Evolutionary conservation across 2,329 filamentous ascomycete species (phyloP), one percentile per base, ranked within the genome.

Genomic region (Sarocladium brachiariae): DNA sequence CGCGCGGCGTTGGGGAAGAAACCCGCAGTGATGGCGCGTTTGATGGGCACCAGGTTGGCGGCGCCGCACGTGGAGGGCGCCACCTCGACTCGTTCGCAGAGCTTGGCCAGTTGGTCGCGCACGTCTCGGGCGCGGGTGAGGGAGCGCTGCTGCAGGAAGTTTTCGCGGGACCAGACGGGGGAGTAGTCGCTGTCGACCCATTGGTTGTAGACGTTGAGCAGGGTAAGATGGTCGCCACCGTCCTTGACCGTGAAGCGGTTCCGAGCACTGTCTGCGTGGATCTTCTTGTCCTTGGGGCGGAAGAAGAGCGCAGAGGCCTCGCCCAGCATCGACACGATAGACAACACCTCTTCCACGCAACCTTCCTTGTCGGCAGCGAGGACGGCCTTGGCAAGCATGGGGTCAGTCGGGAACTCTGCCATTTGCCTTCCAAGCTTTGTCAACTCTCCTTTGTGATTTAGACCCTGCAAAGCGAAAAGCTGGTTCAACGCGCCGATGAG

Each of bases 221-320:
- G 78, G 0, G 89, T 90, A 4, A 93, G 65, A 60, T 96, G 88
- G 63, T 99, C 93, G 37, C 93, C 93, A 31, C 91, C 91, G 54
- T 95, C 90, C 59, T 89, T 89, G 63, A 92, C 75, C 0, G 89
- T 95, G 69, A 97, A 97, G 2, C 92, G 82, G 31, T 86, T 85
- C 13, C 90, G 83, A 0, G 93, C 93, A 54, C 87, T 89, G 66
- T 99, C 92, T 11, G 93, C 93, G 61, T 96, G 89, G 24, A 96
- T 86, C 66, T 96, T 96, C 74, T 97, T 96, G 70, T 99, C 91
- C 64, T 96, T 96, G 18, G 93, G 91, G 0, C 90, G 80, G 76
- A 95, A 95, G 74, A 96, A 99, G 4, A 99, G 78, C 0, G 90
- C 85, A 3, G 86, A 89, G 2, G 88, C 83, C 69, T 97, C 93